Evolutionary conservation across 108 stramenopile genomes (phyloP).

Genomic region (Cyclotella sp.): DNA sequence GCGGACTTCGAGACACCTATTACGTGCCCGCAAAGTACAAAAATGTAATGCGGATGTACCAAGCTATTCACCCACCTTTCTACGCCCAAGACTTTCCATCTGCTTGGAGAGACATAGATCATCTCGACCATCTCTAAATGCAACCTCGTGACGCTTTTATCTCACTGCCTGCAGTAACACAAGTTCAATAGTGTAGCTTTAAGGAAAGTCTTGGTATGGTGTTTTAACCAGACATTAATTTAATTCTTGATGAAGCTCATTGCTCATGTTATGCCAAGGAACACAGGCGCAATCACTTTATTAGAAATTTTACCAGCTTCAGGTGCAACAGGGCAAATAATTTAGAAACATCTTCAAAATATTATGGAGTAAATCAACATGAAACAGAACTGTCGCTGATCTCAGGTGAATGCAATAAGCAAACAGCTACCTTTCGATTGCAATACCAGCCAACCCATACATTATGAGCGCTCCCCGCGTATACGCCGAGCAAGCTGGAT

Average conservation of each 20-base stretch:
- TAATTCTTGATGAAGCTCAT: no score
- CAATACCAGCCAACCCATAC: background rate
- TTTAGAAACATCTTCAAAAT: no score
- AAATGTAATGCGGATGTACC: conserved; percentile 45
- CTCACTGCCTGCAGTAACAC: no score
- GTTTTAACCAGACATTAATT: no score
- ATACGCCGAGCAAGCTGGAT: conserved; percentile 75
- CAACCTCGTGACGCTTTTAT: no score
- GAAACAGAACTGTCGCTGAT: background rate
- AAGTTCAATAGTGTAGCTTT: no score
- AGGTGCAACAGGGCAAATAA: no score
- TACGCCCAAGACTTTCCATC: conserved; percentile 55
- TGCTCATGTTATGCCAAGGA: no score
- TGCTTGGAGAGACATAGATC: conserved; percentile 72
- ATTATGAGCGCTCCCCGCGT: conserved; percentile 58
- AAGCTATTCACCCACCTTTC: conserved; percentile 45
- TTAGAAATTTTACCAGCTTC: no score
- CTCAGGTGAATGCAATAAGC: background rate
- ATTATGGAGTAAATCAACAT: background rate
- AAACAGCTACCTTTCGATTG: background rate
- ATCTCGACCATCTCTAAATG: no score
- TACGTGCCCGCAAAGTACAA: conserved; percentile 29
- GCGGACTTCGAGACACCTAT: conserved; percentile 31
- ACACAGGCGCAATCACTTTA: no score
- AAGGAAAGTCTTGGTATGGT: no score